Percentiles rank a stretch among this genome's conserved stretches.
phyloP scores from a whole-genome alignment of 768 basidiomycete genomes.

The Boletus subcaerulescens region DNA sequence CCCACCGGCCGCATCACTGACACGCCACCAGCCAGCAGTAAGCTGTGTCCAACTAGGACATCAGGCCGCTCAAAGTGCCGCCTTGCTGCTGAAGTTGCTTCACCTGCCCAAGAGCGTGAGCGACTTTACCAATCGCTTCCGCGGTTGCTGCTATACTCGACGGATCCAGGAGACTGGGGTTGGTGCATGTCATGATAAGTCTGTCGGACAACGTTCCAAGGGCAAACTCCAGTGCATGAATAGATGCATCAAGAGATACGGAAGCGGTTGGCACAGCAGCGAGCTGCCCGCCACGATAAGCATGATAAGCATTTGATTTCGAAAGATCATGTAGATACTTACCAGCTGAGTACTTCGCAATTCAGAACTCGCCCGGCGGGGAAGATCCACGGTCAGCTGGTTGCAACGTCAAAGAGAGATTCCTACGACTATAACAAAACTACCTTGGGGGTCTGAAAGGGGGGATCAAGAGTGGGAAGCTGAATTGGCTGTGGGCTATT shows the following conservation, averaged over 20 bases:
- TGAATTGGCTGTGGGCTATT: constrained; percentile 31
- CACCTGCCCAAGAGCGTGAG: constrained; percentile 58
- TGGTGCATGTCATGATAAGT: constrained; percentile 44
- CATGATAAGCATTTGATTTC: not conserved
- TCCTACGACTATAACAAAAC: not conserved
- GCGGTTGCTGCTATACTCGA: constrained; percentile 53
- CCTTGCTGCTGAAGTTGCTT: constrained; percentile 50
- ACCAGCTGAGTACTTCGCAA: constrained; percentile 19
- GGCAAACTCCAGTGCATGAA: constrained; percentile 49
- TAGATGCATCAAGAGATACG: constrained; percentile 29
- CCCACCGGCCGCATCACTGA: constrained; percentile 3
- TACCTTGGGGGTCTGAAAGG: constrained; percentile 29
- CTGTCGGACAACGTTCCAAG: constrained; percentile 51
- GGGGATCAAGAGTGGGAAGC: constrained; percentile 33
- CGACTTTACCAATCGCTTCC: constrained; percentile 67
- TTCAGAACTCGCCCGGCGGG: constrained; percentile 13
- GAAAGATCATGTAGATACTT: not conserved
- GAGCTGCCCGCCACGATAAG: constrained; percentile 17
- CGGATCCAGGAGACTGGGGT: constrained; percentile 41
- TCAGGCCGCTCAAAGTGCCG: constrained; percentile 5
- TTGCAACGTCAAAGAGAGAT: constrained; percentile 5
- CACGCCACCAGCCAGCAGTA: constrained; percentile 11
- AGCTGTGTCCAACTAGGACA: constrained; percentile 9
- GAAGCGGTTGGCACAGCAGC: constrained; percentile 10
- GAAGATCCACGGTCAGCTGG: constrained; percentile 23